Percentiles rank a stretch among this genome's conserved stretches.
phyloP scores from a whole-genome alignment of 768 basidiomycete species.

The Tulasnella sp. region DNA sequence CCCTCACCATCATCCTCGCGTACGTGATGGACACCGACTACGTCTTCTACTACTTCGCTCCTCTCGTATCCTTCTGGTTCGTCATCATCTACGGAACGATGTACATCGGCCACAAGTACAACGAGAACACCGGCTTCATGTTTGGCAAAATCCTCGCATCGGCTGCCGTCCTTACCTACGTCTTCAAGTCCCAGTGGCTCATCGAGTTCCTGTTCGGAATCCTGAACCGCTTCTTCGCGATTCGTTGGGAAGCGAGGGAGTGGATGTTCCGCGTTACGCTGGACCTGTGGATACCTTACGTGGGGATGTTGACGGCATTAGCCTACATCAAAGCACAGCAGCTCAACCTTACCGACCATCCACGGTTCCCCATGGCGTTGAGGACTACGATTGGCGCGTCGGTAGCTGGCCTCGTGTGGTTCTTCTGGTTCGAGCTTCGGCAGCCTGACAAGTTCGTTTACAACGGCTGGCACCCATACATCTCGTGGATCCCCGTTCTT shows the following conservation, averaged over 20 bases:
- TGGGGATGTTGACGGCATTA: conserved; percentile 73
- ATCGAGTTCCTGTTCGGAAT: conserved; percentile 57
- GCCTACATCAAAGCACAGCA: conserved; percentile 70
- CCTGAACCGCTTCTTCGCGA: conserved; percentile 57
- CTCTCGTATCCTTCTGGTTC: conserved; percentile 87
- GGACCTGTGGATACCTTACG: conserved; percentile 83
- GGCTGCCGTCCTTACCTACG: conserved; percentile 51
- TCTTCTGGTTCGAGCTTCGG: conserved; percentile 69
- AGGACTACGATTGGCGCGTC: conserved; percentile 47
- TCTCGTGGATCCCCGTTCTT: conserved; percentile 71
- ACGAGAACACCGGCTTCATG: conserved; percentile 60
- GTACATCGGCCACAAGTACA: conserved; percentile 59
- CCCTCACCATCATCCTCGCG: conserved; percentile 70
- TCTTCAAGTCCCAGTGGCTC: conserved; percentile 57
- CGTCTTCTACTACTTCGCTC: conserved; percentile 84
- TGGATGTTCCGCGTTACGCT: conserved; percentile 85
- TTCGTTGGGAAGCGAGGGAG: conserved; percentile 77
- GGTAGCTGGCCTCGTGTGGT: conserved; percentile 56
- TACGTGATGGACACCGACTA: conserved; percentile 92
- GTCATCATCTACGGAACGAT: conserved; percentile 78
- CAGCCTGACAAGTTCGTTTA: conserved; percentile 77
- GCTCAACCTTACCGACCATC: conserved; percentile 57
- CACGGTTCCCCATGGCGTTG: conserved; percentile 50
- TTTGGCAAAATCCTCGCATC: conserved; percentile 63
- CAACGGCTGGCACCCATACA: conserved; percentile 76